Percentiles rank a stretch among this genome's conserved stretches.
Conservation (phyloP, 2,329 filamentous ascomycete species). For the Beauveria varroae region DNA sequence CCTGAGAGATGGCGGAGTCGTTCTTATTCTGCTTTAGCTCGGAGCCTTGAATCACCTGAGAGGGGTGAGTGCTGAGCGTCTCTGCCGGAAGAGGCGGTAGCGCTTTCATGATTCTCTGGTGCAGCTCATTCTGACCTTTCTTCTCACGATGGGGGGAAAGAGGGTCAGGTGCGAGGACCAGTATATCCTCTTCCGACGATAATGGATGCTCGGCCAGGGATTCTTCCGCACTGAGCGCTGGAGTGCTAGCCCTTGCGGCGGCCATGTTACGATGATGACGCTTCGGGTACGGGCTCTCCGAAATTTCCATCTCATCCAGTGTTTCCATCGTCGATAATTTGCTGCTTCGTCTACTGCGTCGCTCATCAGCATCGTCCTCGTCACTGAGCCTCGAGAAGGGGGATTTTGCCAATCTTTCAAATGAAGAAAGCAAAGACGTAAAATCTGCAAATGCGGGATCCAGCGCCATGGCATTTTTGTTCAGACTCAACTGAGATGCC, state of each 20-base stretch:
- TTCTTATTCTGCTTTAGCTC: background rate
- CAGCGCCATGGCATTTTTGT: conserved; percentile 13
- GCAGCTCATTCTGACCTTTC: conserved; percentile 36
- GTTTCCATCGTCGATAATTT: conserved; percentile 7
- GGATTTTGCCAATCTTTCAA: conserved; percentile 20
- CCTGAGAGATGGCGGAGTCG: conserved; percentile 10
- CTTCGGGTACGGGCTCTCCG: conserved; percentile 4
- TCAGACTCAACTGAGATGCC: conserved; percentile 12
- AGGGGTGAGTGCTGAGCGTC: background rate
- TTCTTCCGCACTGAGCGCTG: background rate
- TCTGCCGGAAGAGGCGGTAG: conserved; percentile 37
- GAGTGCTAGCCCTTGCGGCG: background rate
- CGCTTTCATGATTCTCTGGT: conserved; percentile 45
- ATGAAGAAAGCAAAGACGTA: conserved; percentile 22
- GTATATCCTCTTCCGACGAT: conserved; percentile 15
- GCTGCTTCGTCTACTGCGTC: conserved; percentile 4
- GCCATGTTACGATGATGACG: conserved; percentile 9
- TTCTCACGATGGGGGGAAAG: conserved; percentile 39
- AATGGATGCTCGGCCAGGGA: conserved; percentile 5
- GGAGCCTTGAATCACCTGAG: background rate
- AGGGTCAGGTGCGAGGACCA: conserved; percentile 39
- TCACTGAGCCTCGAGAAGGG: conserved; percentile 17
- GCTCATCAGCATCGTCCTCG: conserved; percentile 11
- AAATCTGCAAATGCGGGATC: conserved; percentile 21
- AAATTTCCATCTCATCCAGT: background rate